Evolutionary conservation across 257 asterid genomes (phyloP), one percentile per base, ranked within the genome.

Genomic region (Solanum bukasovii): DNA sequence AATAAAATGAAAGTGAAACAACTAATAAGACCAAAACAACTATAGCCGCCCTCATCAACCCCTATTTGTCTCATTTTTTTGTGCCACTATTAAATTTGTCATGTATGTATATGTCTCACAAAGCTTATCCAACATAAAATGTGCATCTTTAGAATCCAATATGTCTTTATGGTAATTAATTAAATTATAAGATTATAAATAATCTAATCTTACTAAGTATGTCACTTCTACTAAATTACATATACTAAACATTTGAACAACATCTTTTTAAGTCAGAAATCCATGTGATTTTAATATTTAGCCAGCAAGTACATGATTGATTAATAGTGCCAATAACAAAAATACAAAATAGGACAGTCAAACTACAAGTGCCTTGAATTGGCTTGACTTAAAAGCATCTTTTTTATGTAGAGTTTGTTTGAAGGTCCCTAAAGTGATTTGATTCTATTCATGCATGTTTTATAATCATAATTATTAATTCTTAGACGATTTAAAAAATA

Each of bases 311-410:
- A 67, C 42, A 67, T 20, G 27, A 67, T 71, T 40, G 82, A 46
- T 85, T 85, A 85, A 46, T 85, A 71, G 25, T 65, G 87, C 75
- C 75, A 71, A 85, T 63, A 34, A 65, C 84, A 84, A 84, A 70
- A 85, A n/a, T 79, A 86, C 90, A 87, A 89, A 87, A 77, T 13
- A 6, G 83, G 77, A 87, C 89, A 78, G 86, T 71, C 87, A 72
- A 78, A 86, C 23, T 78, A 68, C 10, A 9, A 67, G 44, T 49
- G 87, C 75, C 73, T 79, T 65, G 77, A 42, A 87, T 70, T 88
- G 87, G 85, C 92, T 87, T 87, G 85, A 83, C 90, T 84, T 20
- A 33, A 72, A 56, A 87, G 84, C 87, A 90, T 88, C 90, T 90
- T 88, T 40, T 40, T 21, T 65, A 14, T 65, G 38, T 84, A 81